Conservation (phyloP, 495 filamentous ascomycete species). For the Trichoderma erinaceum region DNA sequence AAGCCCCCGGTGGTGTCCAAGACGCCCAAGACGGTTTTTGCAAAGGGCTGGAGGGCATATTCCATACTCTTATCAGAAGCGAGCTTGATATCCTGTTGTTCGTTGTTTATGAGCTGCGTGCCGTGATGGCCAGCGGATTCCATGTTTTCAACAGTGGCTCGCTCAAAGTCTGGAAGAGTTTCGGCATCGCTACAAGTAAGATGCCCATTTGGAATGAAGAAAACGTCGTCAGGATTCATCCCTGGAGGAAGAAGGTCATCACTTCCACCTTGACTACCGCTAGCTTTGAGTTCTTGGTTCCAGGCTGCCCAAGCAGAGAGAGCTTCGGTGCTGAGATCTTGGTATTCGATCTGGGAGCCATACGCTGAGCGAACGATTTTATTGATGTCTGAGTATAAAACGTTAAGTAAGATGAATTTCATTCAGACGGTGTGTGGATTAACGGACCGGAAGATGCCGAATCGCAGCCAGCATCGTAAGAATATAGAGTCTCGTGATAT, state of each 20-base stretch:
- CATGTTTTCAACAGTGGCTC: background rate
- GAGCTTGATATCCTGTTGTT: slow-evolving; percentile 26
- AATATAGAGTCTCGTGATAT: slow-evolving; percentile 31
- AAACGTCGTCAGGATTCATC: slow-evolving; percentile 17
- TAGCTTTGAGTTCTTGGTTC: slow-evolving; percentile 31
- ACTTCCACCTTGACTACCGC: slow-evolving; percentile 14
- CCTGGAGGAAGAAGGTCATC: background rate
- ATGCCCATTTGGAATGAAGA: background rate
- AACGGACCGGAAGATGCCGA: slow-evolving; percentile 29
- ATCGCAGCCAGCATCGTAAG: slow-evolving; percentile 28
- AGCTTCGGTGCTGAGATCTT: slow-evolving; percentile 37
- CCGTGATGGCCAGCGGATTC: background rate
- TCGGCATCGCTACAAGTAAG: background rate
- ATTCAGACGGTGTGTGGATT: background rate
- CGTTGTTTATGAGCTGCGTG: slow-evolving; percentile 28
- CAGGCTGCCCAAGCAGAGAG: slow-evolving; percentile 35
- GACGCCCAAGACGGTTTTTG: slow-evolving; percentile 20
- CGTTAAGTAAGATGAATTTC: background rate
- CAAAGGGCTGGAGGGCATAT: slow-evolving; percentile 21
- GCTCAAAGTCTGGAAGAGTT: background rate
- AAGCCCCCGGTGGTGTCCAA: slow-evolving; percentile 38
- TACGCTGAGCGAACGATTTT: slow-evolving; percentile 42
- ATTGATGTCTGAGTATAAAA: slow-evolving; percentile 32
- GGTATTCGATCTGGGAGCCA: slow-evolving; percentile 35
- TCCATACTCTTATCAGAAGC: slow-evolving; percentile 20